Evolutionary conservation across 345 rosid genomes (phyloP).

Genomic region (Physaria fendleri): DNA sequence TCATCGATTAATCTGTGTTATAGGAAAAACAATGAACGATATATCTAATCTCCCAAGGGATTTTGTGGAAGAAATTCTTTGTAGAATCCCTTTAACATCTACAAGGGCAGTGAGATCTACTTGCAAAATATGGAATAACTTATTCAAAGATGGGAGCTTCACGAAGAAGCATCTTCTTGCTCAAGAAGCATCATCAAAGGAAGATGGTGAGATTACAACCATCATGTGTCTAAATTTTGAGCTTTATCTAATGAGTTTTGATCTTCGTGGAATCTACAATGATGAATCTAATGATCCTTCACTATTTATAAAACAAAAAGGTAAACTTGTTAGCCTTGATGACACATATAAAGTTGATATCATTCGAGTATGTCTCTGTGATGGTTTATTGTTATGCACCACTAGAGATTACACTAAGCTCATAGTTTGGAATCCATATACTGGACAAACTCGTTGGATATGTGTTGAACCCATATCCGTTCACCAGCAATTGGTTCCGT

Average conservation of each 20-base stretch:
- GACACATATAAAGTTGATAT: background rate
- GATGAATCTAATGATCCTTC: background rate
- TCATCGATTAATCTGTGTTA: background rate
- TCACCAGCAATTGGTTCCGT: background rate
- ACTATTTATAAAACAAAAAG: background rate
- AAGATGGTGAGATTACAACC: background rate
- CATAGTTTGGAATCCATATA: background rate
- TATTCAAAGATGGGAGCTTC: background rate
- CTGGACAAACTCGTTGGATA: background rate
- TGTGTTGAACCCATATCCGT: background rate
- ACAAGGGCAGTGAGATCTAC: background rate
- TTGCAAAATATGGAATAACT: background rate
- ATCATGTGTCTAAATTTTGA: background rate
- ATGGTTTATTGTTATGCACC: background rate
- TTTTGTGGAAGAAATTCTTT: background rate
- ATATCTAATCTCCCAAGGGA: background rate
- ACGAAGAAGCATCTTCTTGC: background rate
- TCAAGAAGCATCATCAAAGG: background rate
- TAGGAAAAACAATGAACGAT: background rate
- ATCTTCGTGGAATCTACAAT: background rate
- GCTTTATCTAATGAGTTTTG: background rate
- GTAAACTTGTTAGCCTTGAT: background rate
- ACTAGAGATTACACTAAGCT: background rate
- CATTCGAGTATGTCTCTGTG: background rate
- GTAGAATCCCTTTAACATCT: background rate